Conservation (phyloP, 352 stramenopile species). For the Phytophthora nicotianae region DNA sequence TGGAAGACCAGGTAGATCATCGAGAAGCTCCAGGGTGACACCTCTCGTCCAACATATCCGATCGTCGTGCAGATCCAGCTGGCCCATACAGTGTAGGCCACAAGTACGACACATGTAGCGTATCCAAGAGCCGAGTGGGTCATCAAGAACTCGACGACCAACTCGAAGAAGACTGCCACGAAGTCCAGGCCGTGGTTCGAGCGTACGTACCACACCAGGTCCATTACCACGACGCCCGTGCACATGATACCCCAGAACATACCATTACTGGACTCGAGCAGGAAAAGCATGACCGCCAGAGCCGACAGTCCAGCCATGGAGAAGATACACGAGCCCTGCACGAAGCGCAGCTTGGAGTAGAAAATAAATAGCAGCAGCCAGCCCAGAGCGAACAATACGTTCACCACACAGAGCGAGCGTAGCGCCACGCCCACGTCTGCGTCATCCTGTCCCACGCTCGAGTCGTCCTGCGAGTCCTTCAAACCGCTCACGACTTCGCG, state of each 20-base stretch:
- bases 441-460: constrained; percentile 29
- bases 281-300: constrained; percentile 59
- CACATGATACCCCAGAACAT: constrained; percentile 57
- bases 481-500: constrained; percentile 34
- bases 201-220: constrained; percentile 75
- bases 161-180: constrained; percentile 81
- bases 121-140: constrained; percentile 61
- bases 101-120: constrained; percentile 53
- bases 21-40: constrained; percentile 70
- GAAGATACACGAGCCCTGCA: constrained; percentile 73
- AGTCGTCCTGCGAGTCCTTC: constrained; percentile 24
- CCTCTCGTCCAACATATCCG: constrained; percentile 58
- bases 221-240: constrained; percentile 45
- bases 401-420: constrained; percentile 70
- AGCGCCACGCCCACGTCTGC: constrained; percentile 57
- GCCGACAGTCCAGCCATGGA: constrained; percentile 58
- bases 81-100: constrained; percentile 77
- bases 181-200: constrained; percentile 78
- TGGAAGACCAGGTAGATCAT: constrained; percentile 83
- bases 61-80: constrained; percentile 85
- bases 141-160: constrained; percentile 74
- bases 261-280: constrained; percentile 51
- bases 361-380: constrained; percentile 81
- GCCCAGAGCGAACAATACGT: constrained; percentile 70
- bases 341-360: constrained; percentile 74